These are phyloP conservation scores for Aspergillus sp. DNA, from an alignment of 2,329 filamentous ascomycete genomes.

Conservation along the genomic window DNA sequence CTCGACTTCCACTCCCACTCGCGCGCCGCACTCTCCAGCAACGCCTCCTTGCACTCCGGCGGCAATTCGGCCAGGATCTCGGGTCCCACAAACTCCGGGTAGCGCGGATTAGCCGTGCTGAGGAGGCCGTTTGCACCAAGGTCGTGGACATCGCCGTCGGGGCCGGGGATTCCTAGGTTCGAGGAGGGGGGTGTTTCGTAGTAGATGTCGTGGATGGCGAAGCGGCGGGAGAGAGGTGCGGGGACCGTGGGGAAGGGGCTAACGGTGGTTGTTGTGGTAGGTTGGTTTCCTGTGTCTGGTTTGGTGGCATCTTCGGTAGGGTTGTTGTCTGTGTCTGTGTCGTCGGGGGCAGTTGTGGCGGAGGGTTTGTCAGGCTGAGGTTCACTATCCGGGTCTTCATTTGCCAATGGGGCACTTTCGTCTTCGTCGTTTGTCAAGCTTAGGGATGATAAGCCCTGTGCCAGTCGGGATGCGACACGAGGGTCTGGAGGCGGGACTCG, in stretches of 20 bases:
- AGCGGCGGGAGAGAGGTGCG: conserved; percentile 52
- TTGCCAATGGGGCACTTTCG: no score
- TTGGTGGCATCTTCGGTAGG: conserved; percentile 2
- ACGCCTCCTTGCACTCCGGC: conserved; percentile 57
- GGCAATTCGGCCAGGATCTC: conserved; percentile 39
- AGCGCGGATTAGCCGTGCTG: conserved; percentile 24
- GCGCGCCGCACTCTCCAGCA: conserved; percentile 56
- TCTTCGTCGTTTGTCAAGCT: conserved; percentile 24
- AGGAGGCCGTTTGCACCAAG: conserved; percentile 37
- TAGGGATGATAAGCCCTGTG: conserved; percentile 27
- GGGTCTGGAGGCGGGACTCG: conserved; percentile 48
- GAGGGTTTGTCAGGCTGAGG: conserved; percentile 5
- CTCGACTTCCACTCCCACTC: conserved; percentile 65
- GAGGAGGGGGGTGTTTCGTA: conserved; percentile 52
- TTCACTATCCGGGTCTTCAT: no score
- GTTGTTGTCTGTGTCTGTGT: neutral
- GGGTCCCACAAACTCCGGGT: conserved; percentile 30
- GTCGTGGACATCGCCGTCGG: conserved; percentile 31
- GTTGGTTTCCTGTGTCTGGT: neutral
- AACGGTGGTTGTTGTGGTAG: conserved; percentile 8
- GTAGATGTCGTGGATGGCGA: conserved; percentile 53
- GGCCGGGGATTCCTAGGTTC: conserved; percentile 52
- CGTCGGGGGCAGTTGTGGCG: conserved; percentile 7
- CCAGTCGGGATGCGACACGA: conserved; percentile 19
- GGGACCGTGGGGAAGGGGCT: conserved; percentile 47